phyloP scores from a whole-genome alignment of 2,329 filamentous ascomycete genomes.

The Trichophyton simii region DNA sequence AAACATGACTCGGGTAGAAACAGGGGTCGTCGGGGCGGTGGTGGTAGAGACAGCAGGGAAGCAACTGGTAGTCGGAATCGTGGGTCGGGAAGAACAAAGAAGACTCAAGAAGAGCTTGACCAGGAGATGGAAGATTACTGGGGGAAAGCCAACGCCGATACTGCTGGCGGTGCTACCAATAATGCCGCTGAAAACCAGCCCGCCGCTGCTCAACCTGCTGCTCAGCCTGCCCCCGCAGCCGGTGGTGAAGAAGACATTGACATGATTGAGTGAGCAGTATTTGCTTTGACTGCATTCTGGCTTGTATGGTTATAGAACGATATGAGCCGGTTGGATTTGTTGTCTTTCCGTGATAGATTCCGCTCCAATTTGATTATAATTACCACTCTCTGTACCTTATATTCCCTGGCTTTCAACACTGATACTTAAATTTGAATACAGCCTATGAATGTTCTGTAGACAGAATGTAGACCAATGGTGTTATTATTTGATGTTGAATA shows the following conservation, averaged over 20 bases:
- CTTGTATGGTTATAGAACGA: not conserved
- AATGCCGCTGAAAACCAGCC: slow-evolving; percentile 1
- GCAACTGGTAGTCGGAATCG: slow-evolving; percentile 27
- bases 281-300: not conserved
- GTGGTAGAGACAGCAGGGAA: slow-evolving; percentile 31
- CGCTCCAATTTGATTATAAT: not conserved
- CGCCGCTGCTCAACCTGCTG: slow-evolving; percentile 2
- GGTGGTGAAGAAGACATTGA: slow-evolving; percentile 15
- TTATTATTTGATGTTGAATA: not conserved
- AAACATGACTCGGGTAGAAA: slow-evolving; percentile 41
- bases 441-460: no score
- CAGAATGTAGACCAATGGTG: not conserved
- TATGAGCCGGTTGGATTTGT: not conserved
- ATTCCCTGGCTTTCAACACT: not conserved
- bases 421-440: not conserved
- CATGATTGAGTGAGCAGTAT: slow-evolving; percentile 12
- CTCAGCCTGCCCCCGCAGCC: slow-evolving; percentile 1
- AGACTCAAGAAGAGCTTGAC: slow-evolving; percentile 84
- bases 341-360: not conserved
- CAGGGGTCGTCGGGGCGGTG: slow-evolving; percentile 35
- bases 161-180: slow-evolving; percentile 15
- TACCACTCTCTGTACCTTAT: not conserved
- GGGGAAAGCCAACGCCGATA: slow-evolving; percentile 36
- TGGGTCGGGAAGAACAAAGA: slow-evolving; percentile 51
- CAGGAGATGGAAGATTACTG: slow-evolving; percentile 98